Evolutionary conservation across 305 asterid species (phyloP).

Genomic region (Euphrasia arctica): DNA sequence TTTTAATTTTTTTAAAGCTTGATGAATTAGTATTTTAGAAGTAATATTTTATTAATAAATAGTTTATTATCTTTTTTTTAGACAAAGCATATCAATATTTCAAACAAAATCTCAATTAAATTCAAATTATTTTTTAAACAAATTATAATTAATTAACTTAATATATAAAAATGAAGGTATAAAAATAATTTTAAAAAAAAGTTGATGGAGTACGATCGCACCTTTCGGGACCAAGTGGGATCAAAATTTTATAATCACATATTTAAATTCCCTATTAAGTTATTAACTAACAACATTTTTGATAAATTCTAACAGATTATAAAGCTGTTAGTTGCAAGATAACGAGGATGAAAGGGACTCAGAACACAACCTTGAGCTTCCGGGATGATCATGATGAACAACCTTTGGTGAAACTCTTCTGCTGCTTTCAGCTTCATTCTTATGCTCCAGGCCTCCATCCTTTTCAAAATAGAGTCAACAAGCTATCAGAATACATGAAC

Average conservation of each 20-base stretch:
- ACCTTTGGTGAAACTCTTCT: slow-evolving; percentile 6
- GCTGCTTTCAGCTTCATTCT: slow-evolving; percentile 22
- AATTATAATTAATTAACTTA: no score
- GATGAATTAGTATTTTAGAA: no score
- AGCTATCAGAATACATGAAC: slow-evolving; percentile 8
- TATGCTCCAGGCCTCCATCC: slow-evolving; percentile 22
- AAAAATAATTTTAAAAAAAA: no score
- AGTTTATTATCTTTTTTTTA: no score
- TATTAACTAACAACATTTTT: no score
- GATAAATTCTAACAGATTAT: background rate
- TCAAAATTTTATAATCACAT: background rate
- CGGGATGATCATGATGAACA: slow-evolving; percentile 12
- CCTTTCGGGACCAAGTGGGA: background rate
- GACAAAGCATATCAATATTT: no score
- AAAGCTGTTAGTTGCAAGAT: background rate
- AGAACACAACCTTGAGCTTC: slow-evolving; percentile 20
- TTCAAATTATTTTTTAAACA: no score
- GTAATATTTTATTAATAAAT: no score
- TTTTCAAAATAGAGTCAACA: slow-evolving; percentile 14
- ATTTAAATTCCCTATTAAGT: background rate
- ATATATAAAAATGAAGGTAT: no score
- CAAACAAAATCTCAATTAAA: no score
- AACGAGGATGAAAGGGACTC: background rate
- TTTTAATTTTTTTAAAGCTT: no score
- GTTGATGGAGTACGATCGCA: no score